Evolutionary conservation across 345 rosid species (phyloP).

Genomic region (Linum trigynum): DNA sequence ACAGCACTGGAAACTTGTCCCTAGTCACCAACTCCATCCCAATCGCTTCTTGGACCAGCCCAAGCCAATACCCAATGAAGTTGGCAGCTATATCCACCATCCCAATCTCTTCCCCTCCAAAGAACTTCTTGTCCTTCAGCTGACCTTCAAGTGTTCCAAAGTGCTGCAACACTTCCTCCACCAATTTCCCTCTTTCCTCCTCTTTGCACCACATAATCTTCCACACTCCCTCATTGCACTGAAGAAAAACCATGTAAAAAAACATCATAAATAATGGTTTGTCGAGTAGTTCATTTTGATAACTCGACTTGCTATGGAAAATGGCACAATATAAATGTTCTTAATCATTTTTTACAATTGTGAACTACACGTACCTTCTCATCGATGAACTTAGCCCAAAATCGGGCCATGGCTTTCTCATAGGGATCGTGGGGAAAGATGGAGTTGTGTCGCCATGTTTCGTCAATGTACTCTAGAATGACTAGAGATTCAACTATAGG

Average conservation of each 20-base stretch:
- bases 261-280: neutral
- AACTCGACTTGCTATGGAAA: too few relatives aligned
- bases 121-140: conserved; percentile 22
- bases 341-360: too few relatives aligned
- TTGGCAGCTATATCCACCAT: conserved; percentile 24
- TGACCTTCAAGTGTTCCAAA: conserved; percentile 22
- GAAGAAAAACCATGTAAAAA: neutral
- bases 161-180: conserved; percentile 19
- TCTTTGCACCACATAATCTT: conserved; percentile 4
- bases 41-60: conserved; percentile 17
- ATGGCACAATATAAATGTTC: too few relatives aligned
- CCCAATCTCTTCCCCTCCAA: conserved; percentile 23
- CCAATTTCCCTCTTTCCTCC: conserved; percentile 10
- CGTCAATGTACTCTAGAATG: conserved; percentile 27
- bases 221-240: conserved; percentile 6
- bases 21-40: conserved; percentile 17
- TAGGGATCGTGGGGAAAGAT: conserved; percentile 19
- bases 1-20: conserved; percentile 12
- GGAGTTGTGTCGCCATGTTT: conserved; percentile 28
- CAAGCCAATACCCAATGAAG: conserved; percentile 21
- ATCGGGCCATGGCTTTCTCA: conserved; percentile 23
- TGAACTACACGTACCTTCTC: neutral
- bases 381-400: conserved; percentile 26
- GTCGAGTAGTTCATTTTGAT: too few relatives aligned
- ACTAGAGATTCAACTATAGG: conserved; percentile 20